phyloP scores from a whole-genome alignment of 495 filamentous ascomycete genomes.

The Neurospora sp. region DNA sequence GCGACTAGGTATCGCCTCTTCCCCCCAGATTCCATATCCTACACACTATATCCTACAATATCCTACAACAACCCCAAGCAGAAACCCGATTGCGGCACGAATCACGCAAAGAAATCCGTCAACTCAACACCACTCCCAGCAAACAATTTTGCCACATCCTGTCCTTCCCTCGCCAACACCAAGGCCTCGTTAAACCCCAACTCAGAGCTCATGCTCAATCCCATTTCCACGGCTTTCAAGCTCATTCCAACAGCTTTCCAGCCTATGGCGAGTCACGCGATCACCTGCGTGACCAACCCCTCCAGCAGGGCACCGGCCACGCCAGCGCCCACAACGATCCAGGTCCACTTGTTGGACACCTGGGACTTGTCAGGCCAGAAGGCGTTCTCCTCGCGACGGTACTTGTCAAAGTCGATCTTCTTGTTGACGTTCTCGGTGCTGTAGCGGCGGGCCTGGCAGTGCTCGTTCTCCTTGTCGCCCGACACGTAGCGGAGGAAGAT shows the following conservation, averaged over 20 bases:
- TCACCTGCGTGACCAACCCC: slow-evolving; percentile 2
- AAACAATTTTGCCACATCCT: background rate
- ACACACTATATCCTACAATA: background rate
- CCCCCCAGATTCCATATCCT: background rate
- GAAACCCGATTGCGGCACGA: too few relatives aligned
- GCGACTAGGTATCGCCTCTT: background rate
- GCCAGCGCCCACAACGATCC: slow-evolving; percentile 39
- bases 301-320: slow-evolving; percentile 23
- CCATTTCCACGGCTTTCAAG: background rate
- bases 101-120: background rate
- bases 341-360: slow-evolving; percentile 43
- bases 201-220: background rate
- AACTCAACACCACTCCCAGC: background rate
- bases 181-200: background rate
- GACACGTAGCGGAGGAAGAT: slow-evolving; percentile 44
- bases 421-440: slow-evolving; percentile 35
- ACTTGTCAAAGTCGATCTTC: slow-evolving; percentile 37
- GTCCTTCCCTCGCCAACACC: background rate
- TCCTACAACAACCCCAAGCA: background rate
- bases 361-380: slow-evolving; percentile 45
- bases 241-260: background rate
- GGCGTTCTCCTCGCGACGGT: slow-evolving; percentile 42
- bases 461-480: slow-evolving; percentile 45
- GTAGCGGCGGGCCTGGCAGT: slow-evolving; percentile 40
- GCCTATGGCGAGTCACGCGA: background rate